Evolutionary conservation across 306 rosid species (phyloP), one percentile per base, ranked within the genome.

Genomic region (Senna siamea): DNA sequence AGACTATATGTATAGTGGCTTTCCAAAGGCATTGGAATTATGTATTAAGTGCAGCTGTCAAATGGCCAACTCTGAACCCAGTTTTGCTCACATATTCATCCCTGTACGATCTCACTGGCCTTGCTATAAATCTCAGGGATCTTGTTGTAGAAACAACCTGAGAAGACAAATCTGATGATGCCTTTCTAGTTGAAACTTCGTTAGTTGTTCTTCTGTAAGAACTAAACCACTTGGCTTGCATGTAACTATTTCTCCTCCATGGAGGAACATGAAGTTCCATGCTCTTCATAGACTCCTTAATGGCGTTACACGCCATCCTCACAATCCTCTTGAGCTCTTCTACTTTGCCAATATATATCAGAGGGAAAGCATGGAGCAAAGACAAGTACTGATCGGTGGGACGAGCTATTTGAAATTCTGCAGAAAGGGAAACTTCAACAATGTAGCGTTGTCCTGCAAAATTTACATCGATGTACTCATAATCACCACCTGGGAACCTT

Each of bases 191-290:
- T 55, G 88, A 22, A 54, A 72, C 50, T 22, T 76, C 79, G 63
- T 78, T 90, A 0, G 88, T 84, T 20, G 96, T 90, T 51, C 98
- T 51, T 66, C 79, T 90, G 77, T 89, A 87, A 64, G 89, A 69
- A 74, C 86, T 76, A 51, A 87, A 89, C 97, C 97, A 90, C 80
- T 87, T 93, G 9, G 84, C 81, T 50, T 78, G 85, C 89, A 90
- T 82, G 84, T 89, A 87, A 12, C 66, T 77, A 7, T 87, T 83
- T 82, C 89, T 87, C 44, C 98, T 87, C 98, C 98, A 90, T 5
- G 97, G 98, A 10, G 97, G 90, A 23, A 83, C 43, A 0, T 84
- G 84, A 85, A 93, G 52, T 34, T 80, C 82, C 70, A 9, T 78
- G 58, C 15, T 75, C 43, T 85, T 89, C 96, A 93, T 81, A 1